phyloP scores from a whole-genome alignment of 2,329 filamentous ascomycete genomes.

The Bipolaris victoriae region DNA sequence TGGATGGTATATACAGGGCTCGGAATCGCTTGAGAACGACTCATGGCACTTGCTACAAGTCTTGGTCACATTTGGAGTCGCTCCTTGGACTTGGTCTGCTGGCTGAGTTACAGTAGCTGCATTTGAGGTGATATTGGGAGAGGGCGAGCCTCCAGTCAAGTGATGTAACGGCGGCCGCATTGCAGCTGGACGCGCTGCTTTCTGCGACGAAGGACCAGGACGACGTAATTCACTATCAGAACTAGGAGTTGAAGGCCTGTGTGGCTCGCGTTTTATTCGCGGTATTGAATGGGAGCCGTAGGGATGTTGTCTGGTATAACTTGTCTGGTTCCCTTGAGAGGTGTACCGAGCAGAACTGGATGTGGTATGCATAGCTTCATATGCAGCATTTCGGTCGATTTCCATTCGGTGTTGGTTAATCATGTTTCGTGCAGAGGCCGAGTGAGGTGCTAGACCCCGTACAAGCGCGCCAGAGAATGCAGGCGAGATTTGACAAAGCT shows the following conservation, averaged over 20 bases:
- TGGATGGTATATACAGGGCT: conserved; percentile 27
- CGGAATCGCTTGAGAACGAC: conserved; percentile 8
- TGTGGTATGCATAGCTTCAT: conserved; percentile 16
- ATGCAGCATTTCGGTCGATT: conserved; percentile 11
- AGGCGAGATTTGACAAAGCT: conserved; percentile 41
- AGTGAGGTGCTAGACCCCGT: conserved; percentile 42
- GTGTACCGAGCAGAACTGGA: background rate
- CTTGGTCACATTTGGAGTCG: background rate
- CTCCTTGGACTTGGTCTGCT: background rate
- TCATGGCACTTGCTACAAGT: conserved; percentile 25
- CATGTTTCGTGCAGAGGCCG: conserved; percentile 33
- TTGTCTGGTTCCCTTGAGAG: background rate
- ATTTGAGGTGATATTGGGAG: background rate
- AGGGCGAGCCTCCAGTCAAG: background rate
- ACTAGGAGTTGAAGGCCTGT: conserved; percentile 8
- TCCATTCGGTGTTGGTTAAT: conserved; percentile 17
- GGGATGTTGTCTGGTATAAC: background rate
- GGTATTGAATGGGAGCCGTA: conserved; percentile 9
- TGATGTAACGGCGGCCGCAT: background rate
- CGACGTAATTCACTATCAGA: conserved; percentile 19
- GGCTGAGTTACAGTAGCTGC: background rate
- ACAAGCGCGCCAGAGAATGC: conserved; percentile 42
- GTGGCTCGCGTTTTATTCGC: conserved; percentile 19
- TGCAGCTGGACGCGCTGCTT: background rate
- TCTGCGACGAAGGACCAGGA: conserved; percentile 13